phyloP scores from a whole-genome alignment of 768 basidiomycete species.

The Pluteus cervinus region DNA sequence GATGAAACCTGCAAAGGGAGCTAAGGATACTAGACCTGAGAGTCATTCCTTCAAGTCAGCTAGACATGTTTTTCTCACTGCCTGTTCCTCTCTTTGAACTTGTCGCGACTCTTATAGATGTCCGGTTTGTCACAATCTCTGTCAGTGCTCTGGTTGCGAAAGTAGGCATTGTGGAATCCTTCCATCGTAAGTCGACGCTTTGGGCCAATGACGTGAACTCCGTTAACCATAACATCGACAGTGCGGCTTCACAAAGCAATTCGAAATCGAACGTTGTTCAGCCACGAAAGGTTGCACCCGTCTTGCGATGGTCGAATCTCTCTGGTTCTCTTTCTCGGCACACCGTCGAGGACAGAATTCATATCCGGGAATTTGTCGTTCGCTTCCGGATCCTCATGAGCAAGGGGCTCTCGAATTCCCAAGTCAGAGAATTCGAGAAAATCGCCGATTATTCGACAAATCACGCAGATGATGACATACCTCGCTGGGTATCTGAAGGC shows the following conservation, averaged over 20 bases:
- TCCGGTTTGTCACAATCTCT: no score
- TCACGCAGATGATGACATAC: slow-evolving; percentile 32
- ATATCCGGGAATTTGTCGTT: slow-evolving; percentile 69
- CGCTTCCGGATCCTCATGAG: slow-evolving; percentile 54
- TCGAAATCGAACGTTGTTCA: slow-evolving; percentile 12
- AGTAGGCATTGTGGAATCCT: no score
- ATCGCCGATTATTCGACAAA: slow-evolving; percentile 30
- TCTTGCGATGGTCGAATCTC: slow-evolving; percentile 50
- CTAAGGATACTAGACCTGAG: no score
- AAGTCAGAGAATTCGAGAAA: slow-evolving; percentile 61
- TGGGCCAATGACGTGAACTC: no score
- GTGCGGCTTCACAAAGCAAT: background rate
- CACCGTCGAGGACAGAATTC: slow-evolving; percentile 55
- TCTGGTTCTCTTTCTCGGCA: slow-evolving; percentile 33
- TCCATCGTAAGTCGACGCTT: no score
- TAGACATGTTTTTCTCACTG: no score
- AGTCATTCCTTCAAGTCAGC: no score
- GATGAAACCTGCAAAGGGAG: no score
- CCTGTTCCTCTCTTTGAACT: no score
- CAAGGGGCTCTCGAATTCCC: slow-evolving; percentile 31
- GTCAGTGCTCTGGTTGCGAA: no score
- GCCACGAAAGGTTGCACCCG: slow-evolving; percentile 28
- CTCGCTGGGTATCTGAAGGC: slow-evolving; percentile 59
- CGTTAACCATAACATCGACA: no score
- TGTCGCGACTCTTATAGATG: no score